Percentiles rank a stretch among this genome's conserved stretches.
Conservation (phyloP, 176 grass and related monocot genomes). For the Puccinellia tenuiflora region DNA sequence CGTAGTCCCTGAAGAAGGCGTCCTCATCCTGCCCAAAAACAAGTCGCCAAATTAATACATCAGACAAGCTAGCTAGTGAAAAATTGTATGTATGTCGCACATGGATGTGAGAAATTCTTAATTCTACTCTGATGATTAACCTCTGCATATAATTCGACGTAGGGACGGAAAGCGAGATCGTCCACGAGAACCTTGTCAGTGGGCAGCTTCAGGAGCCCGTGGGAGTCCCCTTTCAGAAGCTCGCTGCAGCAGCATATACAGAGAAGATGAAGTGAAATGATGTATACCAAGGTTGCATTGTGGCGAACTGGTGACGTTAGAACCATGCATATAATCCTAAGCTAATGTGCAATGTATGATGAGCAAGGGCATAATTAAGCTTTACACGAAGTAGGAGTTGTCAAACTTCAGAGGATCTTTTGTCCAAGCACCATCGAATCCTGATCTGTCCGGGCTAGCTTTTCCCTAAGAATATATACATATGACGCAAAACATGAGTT, state of each 20-base stretch:
- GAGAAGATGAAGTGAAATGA: not conserved
- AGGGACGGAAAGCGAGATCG: slow-evolving; percentile 36
- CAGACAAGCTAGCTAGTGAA: too few species aligned
- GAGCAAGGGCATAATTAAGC: not conserved
- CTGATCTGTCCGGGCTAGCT: slow-evolving; percentile 45
- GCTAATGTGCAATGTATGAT: too few species aligned
- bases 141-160: slow-evolving; percentile 44
- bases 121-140: not conserved
- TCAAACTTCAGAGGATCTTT: slow-evolving; percentile 60
- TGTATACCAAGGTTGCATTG: not conserved
- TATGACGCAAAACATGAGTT: too few species aligned
- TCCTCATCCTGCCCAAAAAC: slow-evolving; percentile 37
- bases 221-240: slow-evolving; percentile 36
- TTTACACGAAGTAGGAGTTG: slow-evolving; percentile 53
- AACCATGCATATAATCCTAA: too few species aligned
- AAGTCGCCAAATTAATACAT: too few species aligned
- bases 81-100: too few species aligned
- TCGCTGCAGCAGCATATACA: slow-evolving; percentile 31
- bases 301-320: too few species aligned
- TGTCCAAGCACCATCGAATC: slow-evolving; percentile 54
- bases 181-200: slow-evolving; percentile 51
- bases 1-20: slow-evolving; percentile 51
- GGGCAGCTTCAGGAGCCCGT: slow-evolving; percentile 50
- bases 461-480: too few species aligned
- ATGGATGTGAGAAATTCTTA: too few species aligned